Conservation (phyloP, 805 yeast genomes). For the Starmerella powellii region DNA sequence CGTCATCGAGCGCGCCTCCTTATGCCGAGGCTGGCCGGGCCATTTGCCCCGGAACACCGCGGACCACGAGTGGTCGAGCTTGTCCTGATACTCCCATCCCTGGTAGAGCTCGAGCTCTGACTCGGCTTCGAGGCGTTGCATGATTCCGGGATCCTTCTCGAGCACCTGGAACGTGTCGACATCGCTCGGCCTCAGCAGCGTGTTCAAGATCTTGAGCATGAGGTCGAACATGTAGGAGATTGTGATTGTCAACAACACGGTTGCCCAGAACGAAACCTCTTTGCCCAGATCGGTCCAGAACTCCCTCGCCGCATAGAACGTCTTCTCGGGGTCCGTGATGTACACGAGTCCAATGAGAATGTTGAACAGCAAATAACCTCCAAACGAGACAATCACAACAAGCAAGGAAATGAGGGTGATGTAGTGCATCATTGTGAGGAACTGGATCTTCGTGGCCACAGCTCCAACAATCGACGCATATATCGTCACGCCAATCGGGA, state of each 20-base stretch:
- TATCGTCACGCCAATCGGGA: constrained; percentile 67
- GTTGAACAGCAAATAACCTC: constrained; percentile 83
- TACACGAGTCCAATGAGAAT: constrained; percentile 62
- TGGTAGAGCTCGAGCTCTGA: constrained; percentile 64
- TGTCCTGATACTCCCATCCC: constrained; percentile 35
- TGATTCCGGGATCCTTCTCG: constrained; percentile 56
- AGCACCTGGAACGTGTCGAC: constrained; percentile 66
- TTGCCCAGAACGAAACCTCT: constrained; percentile 82
- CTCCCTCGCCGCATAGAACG: constrained; percentile 62
- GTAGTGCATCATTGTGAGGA: constrained; percentile 58
- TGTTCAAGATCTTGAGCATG: constrained; percentile 44
- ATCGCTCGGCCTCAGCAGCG: constrained; percentile 52
- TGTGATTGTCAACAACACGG: constrained; percentile 43
- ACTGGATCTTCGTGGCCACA: constrained; percentile 66
- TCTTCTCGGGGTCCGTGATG: constrained; percentile 39
- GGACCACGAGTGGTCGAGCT: constrained; percentile 61
- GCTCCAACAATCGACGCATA: constrained; percentile 62
- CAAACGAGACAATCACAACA: constrained; percentile 55
- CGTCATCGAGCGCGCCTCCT: not conserved
- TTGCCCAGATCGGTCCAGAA: constrained; percentile 59
- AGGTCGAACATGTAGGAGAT: constrained; percentile 60
- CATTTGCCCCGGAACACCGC: constrained; percentile 34
- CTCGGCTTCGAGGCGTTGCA: constrained; percentile 57
- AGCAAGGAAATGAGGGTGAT: constrained; percentile 57
- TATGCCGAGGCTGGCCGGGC: constrained; percentile 19